Evolutionary conservation across 2,329 filamentous ascomycete species (phyloP).

Genomic region (Fusarium guadeloupense): DNA sequence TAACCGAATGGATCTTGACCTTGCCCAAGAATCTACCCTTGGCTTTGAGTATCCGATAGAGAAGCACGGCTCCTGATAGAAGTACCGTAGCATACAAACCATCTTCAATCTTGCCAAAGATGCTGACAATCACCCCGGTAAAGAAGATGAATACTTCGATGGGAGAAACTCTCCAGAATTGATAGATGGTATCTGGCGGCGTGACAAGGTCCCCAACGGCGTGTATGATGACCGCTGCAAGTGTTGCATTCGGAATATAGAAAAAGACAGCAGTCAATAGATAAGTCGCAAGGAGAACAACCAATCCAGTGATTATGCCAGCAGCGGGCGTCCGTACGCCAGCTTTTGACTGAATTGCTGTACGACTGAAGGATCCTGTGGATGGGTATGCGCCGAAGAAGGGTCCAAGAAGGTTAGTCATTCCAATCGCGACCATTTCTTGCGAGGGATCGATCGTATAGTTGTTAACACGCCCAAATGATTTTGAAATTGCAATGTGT

Average conservation of each 20-base stretch:
- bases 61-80: slow-evolving; percentile 77
- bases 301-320: slow-evolving; percentile 84
- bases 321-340: slow-evolving; percentile 92
- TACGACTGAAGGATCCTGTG: slow-evolving; percentile 95
- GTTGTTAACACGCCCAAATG: slow-evolving; percentile 94
- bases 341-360: slow-evolving; percentile 96
- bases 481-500: slow-evolving; percentile 97
- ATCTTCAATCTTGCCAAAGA: slow-evolving; percentile 89
- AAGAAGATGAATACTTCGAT: slow-evolving; percentile 94
- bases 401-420: slow-evolving; percentile 88
- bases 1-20: slow-evolving; percentile 75
- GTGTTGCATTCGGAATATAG: slow-evolving; percentile 84
- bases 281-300: slow-evolving; percentile 92
- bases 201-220: slow-evolving; percentile 94
- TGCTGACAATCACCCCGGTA: slow-evolving; percentile 85
- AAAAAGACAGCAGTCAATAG: slow-evolving; percentile 89
- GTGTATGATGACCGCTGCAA: slow-evolving; percentile 93
- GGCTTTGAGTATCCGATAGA: slow-evolving; percentile 86
- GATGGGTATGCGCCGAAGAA: slow-evolving; percentile 93
- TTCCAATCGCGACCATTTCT: slow-evolving; percentile 92
- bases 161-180: slow-evolving; percentile 94
- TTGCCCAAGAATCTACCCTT: slow-evolving; percentile 82
- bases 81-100: slow-evolving; percentile 90
- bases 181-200: slow-evolving; percentile 88
- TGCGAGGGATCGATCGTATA: slow-evolving; percentile 96